Base-by-base conservation (phyloP, 495 filamentous ascomycete genomes). In the Symbiotaphrina buchneri region DNA sequence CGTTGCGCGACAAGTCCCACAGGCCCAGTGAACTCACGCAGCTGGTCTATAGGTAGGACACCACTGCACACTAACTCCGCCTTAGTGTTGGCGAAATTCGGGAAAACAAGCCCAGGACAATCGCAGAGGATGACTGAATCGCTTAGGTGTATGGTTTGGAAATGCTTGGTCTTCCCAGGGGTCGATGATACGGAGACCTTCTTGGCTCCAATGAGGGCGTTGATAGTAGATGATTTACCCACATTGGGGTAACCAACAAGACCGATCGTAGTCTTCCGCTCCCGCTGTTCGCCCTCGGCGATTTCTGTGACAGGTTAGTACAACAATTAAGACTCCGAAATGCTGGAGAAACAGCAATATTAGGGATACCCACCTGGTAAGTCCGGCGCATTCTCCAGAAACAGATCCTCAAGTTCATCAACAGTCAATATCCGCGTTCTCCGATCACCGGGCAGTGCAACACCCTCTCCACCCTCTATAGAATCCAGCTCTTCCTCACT, bases 121-220 rank as follows among this genome's bases (percentile, higher is more conserved):
- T 99, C 90, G 55, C 90, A 95, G 14, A 99, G 63, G 40, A 94
- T 66, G 39, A 95, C 78, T 38, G 71, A 63, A 10, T 83, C 73
- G 38, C 76, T 83, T 28, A 95, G 63, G 48, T 92, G 85, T 39
- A 99, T 82, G 11, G 90, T 99, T 49, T 99, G 90, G 57, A 99
- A 99, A 45, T 99, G 90, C 56, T 99, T 99, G 6, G 90, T 99
- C 53, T 95, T 99, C 35, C 90, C 90, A 4, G 90, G 90, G 2
- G 90, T 99, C 18, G 85, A 71, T 23, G 90, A 95, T 24, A 99
- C 90, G 2, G 85, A 94, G 3, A 99, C 90, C 54, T 95, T 95
- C 63, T 93, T 95, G 33, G 90, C 75, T 31, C 90, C 90, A 35
- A 94, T 79, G 24, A 99, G 68, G 8, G 90, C 85, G 55, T 99